These are phyloP conservation scores for Verticillium zaregamsianum DNA, from an alignment of 2,329 filamentous ascomycete genomes.

Conservation along the genomic window DNA sequence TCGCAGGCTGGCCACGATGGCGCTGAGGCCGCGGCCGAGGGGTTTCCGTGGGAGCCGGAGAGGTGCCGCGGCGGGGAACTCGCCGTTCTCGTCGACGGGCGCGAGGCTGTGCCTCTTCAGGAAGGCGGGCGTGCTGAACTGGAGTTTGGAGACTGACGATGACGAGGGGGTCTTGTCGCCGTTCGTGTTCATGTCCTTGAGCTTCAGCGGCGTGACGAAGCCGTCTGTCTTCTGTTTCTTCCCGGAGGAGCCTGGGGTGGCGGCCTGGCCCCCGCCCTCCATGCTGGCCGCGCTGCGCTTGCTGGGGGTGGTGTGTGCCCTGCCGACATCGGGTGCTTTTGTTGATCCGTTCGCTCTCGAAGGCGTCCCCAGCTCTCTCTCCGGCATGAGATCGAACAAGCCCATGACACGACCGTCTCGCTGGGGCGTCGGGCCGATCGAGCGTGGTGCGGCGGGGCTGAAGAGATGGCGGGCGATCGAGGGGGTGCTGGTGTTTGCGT, in stretches of 20 bases:
- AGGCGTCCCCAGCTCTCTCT: slow-evolving; percentile 45
- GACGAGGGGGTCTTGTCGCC: slow-evolving; percentile 42
- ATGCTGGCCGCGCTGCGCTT: slow-evolving; percentile 29
- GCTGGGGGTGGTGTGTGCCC: slow-evolving; percentile 40
- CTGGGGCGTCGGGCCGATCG: slow-evolving; percentile 75
- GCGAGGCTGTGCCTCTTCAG: slow-evolving; percentile 47
- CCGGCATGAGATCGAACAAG: slow-evolving; percentile 66
- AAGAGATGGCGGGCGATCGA: slow-evolving; percentile 55
- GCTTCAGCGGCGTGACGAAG: slow-evolving; percentile 62
- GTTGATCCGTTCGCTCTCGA: slow-evolving; percentile 36
- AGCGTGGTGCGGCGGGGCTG: slow-evolving; percentile 53
- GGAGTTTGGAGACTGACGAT: slow-evolving; percentile 49
- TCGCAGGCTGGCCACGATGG: slow-evolving; percentile 66
- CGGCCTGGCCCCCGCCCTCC: slow-evolving; percentile 22
- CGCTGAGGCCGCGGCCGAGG: slow-evolving; percentile 67
- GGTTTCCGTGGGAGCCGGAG: slow-evolving; percentile 54
- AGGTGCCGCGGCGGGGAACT: slow-evolving; percentile 43
- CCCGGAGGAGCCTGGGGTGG: slow-evolving; percentile 45
- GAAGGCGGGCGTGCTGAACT: slow-evolving; percentile 69
- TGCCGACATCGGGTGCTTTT: slow-evolving; percentile 15
- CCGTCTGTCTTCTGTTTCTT: slow-evolving; percentile 59
- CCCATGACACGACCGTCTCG: slow-evolving; percentile 73
- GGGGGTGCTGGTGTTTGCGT: slow-evolving; percentile 48
- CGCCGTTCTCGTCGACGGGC: slow-evolving; percentile 51
- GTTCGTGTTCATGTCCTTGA: slow-evolving; percentile 31